Base-by-base conservation (phyloP, 2,329 filamentous ascomycete genomes). In the Sporothrix protearum region DNA sequence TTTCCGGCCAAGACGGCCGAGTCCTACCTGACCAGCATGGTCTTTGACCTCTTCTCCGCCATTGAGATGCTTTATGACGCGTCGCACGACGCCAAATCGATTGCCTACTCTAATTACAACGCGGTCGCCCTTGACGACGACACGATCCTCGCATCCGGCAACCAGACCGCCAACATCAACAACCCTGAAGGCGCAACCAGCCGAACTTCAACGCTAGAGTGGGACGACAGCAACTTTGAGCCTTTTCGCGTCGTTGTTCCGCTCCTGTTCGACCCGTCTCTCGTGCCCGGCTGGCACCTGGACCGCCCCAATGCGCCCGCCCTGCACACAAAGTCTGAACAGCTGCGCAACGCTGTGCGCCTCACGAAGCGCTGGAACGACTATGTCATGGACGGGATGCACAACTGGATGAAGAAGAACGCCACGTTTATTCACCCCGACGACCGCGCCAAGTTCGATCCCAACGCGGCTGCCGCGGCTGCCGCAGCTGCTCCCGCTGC, bases 261-360 rank as follows among this genome's bases (percentile, higher is more conserved):
- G 0, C 79, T 81, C 51, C 76, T 87, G 2, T 82, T 87, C 68
- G 87, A 89, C 75, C 81, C 86, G 2, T 85, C 86, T 0, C 76
- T 89, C 0, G 79, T 84, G 0, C 87, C 87, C 0, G 86, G 84
- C 1, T 89, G 87, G 84, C 77, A 81, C 7, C 77, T 77, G 3
- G 78, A 79, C 10, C 82, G 86, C 2, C 81, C 82, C 0, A 69
- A 76, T 1, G 82, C 85, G 1, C 80, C 84, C 1, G 74, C 72
- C 16, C 84, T 84, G 12, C 85, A 86, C 74, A 82, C 79, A 16
- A 80, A 81, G 49, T 81, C 83, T 1, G 85, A 87, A 74, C 83
- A 88, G 73, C 79, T 86, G 75, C 85, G 85, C 72, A 88, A 87
- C 73, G 85, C 86, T 1, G 82, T 83, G 1, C 81, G 82, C 66